Percentiles rank a stretch among this genome's conserved stretches.
Evolutionary conservation across 352 stramenopile genomes (phyloP).

Genomic region (Pythium sukuiense): DNA sequence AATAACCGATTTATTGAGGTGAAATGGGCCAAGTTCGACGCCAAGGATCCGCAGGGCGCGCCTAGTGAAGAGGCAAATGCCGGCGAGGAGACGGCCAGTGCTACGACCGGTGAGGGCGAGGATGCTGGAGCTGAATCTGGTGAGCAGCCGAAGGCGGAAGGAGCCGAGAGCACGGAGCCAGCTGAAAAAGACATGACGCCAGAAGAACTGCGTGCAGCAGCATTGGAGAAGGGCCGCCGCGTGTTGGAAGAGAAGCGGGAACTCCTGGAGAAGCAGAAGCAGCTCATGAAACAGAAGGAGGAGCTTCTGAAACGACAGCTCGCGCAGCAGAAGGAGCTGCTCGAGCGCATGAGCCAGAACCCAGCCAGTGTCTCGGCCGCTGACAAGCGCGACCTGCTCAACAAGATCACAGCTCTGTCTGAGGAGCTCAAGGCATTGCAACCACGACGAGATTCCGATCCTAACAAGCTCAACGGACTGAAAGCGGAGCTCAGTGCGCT

Average conservation of each 20-base stretch:
- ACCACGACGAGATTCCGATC: constrained; percentile 18
- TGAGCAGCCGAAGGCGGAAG: not conserved
- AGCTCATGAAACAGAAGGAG: constrained; percentile 84
- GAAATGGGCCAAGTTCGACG: constrained; percentile 84
- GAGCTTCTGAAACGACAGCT: constrained; percentile 80
- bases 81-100: constrained; percentile 14
- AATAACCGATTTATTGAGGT: constrained; percentile 91
- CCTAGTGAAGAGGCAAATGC: constrained; percentile 39
- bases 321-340: constrained; percentile 76
- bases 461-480: constrained; percentile 61
- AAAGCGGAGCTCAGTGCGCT: constrained; percentile 41
- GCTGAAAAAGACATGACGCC: constrained; percentile 65
- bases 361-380: constrained; percentile 59
- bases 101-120: constrained; percentile 20
- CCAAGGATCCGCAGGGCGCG: constrained; percentile 61
- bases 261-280: constrained; percentile 80
- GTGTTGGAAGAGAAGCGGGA: constrained; percentile 88
- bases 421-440: constrained; percentile 68
- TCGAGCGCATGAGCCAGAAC: constrained; percentile 83
- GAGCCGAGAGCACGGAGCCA: not conserved
- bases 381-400: constrained; percentile 78
- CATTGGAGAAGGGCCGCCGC: constrained; percentile 76
- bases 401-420: constrained; percentile 81
- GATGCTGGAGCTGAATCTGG: constrained; percentile 14
- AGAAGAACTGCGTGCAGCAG: constrained; percentile 68